Evolutionary conservation across 495 filamentous ascomycete species (phyloP).

Genomic region (Aspergillus nidulans): DNA sequence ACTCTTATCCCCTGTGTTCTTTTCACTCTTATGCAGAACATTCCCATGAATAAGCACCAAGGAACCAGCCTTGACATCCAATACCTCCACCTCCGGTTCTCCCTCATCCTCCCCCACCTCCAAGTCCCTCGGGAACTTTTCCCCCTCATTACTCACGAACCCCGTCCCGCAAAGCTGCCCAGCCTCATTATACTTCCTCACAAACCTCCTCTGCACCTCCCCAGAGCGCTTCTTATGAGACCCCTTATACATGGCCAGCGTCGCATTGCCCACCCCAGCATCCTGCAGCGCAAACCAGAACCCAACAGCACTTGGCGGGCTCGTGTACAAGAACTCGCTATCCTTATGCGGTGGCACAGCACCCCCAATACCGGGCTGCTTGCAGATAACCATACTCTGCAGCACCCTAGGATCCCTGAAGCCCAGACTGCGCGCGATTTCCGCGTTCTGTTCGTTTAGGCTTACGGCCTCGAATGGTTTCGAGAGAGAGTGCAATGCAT

Average conservation of each 20-base stretch:
- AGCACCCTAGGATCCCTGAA: conserved; percentile 72
- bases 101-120: conserved; percentile 32
- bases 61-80: conserved; percentile 81
- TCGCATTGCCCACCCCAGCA: conserved; percentile 77
- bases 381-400: conserved; percentile 98
- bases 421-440: conserved; percentile 65
- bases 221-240: conserved; percentile 55
- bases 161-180: conserved; percentile 41
- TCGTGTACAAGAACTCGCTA: conserved; percentile 85
- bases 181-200: conserved; percentile 50
- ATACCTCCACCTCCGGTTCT: conserved; percentile 56
- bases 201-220: conserved; percentile 66
- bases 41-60: conserved; percentile 96
- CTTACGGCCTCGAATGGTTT: conserved; percentile 64
- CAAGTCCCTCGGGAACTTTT: conserved; percentile 41
- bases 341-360: conserved; percentile 87
- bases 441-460: conserved; percentile 49
- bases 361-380: conserved; percentile 93
- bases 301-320: conserved; percentile 84
- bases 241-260: conserved; percentile 77
- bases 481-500: conserved; percentile 75
- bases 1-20: conserved; percentile 76
- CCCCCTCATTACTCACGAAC: conserved; percentile 49
- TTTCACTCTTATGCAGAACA: conserved; percentile 92
- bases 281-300: conserved; percentile 98